Base-by-base conservation (phyloP, 2,329 filamentous ascomycete species). In the Microcyclosporella mali region DNA sequence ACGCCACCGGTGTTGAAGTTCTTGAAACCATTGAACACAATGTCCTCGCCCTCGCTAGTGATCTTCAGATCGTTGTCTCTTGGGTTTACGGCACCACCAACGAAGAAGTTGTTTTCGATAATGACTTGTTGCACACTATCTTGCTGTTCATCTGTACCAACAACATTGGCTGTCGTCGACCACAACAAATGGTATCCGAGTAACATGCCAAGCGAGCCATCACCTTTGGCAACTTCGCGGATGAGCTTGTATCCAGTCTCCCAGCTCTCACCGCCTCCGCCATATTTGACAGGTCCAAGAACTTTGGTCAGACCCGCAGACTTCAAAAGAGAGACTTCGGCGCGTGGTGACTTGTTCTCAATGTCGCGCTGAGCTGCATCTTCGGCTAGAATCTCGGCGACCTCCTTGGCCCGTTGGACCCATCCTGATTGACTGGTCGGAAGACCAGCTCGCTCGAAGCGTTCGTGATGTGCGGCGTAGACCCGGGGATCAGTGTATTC, bases 1-100 rank as follows among this genome's bases (percentile, higher is more conserved):
- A 82, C 79, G 18, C 79, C 80, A 0, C 81, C 81, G 0, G 80
- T 84, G 56, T 80, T 84, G 68, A 84, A 84, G 62, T 75, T 70
- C 60, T 84, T 84, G 61, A 70, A 71, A 1, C 80, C 79, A 45
- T 76, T 75, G 60, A 81, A 83, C 2, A 79, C 58, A 11, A 83
- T 59, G 2, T 71, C 63, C 3, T 78, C 73, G 1, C 74, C 77
- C 1, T 77, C 68, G 1, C 68, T 60, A 0, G 68, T 76, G 47
- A 81, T 78, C 21, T 69, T 73, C 7, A 82, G 61, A 51, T 83
- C 79, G 30, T 66, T 77, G 56, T 84, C 79, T 3, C 80, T 73
- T 0, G 79, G 79, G 50, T 84, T 84, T 15, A 84, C 80, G 0
- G 81, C 62, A 17, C 76, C 80, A 6, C 80, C 79, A 11, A 84